phyloP scores from a whole-genome alignment of 306 rosid species.

The Elaeagnus macrophylla region DNA sequence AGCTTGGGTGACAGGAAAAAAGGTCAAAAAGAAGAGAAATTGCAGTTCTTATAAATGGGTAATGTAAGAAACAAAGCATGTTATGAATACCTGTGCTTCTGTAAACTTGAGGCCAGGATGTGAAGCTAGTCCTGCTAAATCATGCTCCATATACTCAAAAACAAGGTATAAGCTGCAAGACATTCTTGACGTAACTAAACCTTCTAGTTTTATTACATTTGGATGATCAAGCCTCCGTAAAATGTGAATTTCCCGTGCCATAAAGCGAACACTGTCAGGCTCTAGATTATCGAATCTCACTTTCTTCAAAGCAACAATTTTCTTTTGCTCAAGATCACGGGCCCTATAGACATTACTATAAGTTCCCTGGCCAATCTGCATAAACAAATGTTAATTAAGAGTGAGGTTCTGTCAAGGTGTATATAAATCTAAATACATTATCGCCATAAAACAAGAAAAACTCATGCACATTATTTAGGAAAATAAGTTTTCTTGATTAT shows the following conservation, averaged over 20 bases:
- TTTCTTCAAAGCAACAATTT: constrained; percentile 88
- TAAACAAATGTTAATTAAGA: constrained; percentile 10
- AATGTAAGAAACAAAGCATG: constrained; percentile 6
- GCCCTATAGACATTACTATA: constrained; percentile 90
- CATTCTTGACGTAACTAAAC: constrained; percentile 93
- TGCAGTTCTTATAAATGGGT: background rate
- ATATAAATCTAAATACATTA: constrained; percentile 7
- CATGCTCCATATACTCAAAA: constrained; percentile 96
- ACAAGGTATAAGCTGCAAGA: constrained; percentile 95
- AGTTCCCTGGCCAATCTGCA: constrained; percentile 97
- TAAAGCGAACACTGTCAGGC: constrained; percentile 94
- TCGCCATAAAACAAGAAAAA: too few species aligned
- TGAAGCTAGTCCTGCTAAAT: constrained; percentile 86
- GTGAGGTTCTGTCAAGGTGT: constrained; percentile 9
- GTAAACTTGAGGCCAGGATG: constrained; percentile 87
- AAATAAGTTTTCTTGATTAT: too few species aligned
- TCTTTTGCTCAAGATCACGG: constrained; percentile 85
- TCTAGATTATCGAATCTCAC: constrained; percentile 91
- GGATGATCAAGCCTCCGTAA: constrained; percentile 88
- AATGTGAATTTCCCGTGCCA: constrained; percentile 94
- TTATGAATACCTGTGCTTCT: constrained; percentile 65
- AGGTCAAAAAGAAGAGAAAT: background rate
- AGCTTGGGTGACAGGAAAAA: background rate
- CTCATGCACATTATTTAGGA: too few species aligned
- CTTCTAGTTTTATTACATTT: constrained; percentile 79